Conservation (phyloP, 805 yeast species). For the Nakazawaea anatomiae region DNA sequence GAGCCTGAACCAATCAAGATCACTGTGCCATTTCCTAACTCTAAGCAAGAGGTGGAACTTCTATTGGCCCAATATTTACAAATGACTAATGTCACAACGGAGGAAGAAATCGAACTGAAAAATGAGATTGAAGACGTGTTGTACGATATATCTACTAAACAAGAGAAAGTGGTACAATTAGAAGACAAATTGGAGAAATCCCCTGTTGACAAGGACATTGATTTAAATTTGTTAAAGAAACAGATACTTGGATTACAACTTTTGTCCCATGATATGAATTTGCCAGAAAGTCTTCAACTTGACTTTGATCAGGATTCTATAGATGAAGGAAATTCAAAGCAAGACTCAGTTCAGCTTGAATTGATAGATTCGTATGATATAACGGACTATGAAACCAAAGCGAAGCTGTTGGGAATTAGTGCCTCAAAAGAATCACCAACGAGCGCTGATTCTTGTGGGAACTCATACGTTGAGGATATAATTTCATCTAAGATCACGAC, state of each 20-base stretch:
- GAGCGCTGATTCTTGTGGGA: slow-evolving; percentile 40
- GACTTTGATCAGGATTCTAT: slow-evolving; percentile 18
- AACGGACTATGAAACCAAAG: slow-evolving; percentile 28
- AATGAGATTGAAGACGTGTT: slow-evolving; percentile 37
- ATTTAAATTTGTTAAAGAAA: slow-evolving; percentile 40
- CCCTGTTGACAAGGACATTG: slow-evolving; percentile 26
- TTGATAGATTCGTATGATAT: background rate
- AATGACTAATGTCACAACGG: slow-evolving; percentile 13
- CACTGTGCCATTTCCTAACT: slow-evolving; percentile 17
- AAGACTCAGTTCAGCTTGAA: no score
- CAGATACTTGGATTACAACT: slow-evolving; percentile 63
- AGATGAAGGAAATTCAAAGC: background rate
- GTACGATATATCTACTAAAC: slow-evolving; percentile 32
- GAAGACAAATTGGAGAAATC: slow-evolving; percentile 13
- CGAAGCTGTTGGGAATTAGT: slow-evolving; percentile 33
- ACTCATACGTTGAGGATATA: slow-evolving; percentile 42
- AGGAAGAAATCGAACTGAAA: slow-evolving; percentile 27
- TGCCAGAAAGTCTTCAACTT: slow-evolving; percentile 48
- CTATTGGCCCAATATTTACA: slow-evolving; percentile 23
- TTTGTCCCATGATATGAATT: slow-evolving; percentile 57
- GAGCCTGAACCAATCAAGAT: slow-evolving; percentile 15
- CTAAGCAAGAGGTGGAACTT: slow-evolving; percentile 19
- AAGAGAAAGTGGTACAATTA: slow-evolving; percentile 27
- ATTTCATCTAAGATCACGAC: slow-evolving; percentile 48
- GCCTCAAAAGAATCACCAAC: slow-evolving; percentile 24